Percentiles rank a stretch among this genome's conserved stretches.
These are phyloP conservation scores for Hyphodiscus hymeniophilus DNA, from an alignment of 495 filamentous ascomycete genomes.

Conservation along the genomic window DNA sequence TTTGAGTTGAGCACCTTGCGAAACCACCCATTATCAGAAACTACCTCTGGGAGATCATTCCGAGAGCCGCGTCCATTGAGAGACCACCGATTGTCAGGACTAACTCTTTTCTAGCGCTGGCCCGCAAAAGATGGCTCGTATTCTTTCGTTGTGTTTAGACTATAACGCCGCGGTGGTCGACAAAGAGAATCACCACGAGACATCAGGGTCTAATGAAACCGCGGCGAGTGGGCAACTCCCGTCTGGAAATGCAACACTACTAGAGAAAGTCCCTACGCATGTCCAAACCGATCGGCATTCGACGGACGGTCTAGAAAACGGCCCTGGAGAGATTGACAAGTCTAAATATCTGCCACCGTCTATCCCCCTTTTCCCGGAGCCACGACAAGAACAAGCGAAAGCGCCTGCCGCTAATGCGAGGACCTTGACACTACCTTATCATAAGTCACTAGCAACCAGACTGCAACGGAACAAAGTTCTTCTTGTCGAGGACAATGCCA, in stretches of 20 bases:
- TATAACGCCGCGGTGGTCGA: not conserved
- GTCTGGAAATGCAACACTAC: too few species aligned
- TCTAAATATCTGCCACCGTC: too few species aligned
- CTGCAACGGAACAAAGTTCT: not conserved
- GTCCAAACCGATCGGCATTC: too few species aligned
- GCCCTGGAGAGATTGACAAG: too few species aligned
- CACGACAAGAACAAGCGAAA: not conserved
- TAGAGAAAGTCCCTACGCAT: too few species aligned
- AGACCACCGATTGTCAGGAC: too few species aligned
- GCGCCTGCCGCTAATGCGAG: not conserved
- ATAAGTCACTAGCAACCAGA: not conserved
- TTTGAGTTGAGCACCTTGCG: not conserved
- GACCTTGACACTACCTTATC: not conserved
- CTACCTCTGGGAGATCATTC: not conserved
- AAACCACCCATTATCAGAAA: not conserved
- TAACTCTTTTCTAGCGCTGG: slow-evolving; percentile 1
- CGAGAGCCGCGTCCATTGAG: not conserved
- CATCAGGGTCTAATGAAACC: too few species aligned
- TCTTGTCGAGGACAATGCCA: slow-evolving; percentile 12
- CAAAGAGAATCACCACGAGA: not conserved
- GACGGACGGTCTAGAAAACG: too few species aligned
- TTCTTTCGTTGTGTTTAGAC: slow-evolving; percentile 1
- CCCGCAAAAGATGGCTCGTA: slow-evolving; percentile 7
- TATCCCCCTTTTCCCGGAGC: too few species aligned
- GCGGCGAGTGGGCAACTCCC: too few species aligned